phyloP scores from a whole-genome alignment of 169 alveolate genomes.

The Cryptosporidium meleagridis region DNA sequence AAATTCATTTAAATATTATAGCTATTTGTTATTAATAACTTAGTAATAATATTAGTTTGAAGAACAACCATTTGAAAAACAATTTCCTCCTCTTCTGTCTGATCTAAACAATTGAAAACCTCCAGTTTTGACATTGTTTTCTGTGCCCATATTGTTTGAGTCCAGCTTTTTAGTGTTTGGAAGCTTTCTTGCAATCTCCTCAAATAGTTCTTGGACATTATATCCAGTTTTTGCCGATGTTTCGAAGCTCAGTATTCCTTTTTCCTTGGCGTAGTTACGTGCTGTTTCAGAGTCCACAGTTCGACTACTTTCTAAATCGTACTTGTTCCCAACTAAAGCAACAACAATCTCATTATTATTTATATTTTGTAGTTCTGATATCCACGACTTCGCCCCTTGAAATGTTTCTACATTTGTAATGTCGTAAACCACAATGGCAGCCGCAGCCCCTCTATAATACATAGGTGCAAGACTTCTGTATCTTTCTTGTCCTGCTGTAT shows the following conservation, averaged over 20 bases:
- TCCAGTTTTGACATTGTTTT: slow-evolving; percentile 9
- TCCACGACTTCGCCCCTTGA: slow-evolving; percentile 91
- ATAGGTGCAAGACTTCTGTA: slow-evolving; percentile 89
- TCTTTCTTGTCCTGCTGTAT: slow-evolving; percentile 89
- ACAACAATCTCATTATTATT: slow-evolving; percentile 85
- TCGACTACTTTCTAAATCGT: slow-evolving; percentile 86
- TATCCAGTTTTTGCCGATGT: slow-evolving; percentile 92
- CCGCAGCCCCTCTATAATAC: slow-evolving; percentile 92
- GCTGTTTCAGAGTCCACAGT: slow-evolving; percentile 88
- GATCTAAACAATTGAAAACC: slow-evolving; percentile 70
- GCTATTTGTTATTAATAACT: background rate
- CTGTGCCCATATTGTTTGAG: background rate
- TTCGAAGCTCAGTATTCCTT: slow-evolving; percentile 88
- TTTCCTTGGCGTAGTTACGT: slow-evolving; percentile 88
- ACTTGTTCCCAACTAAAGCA: slow-evolving; percentile 91
- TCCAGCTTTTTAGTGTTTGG: slow-evolving; percentile 50
- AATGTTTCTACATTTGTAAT: slow-evolving; percentile 88
- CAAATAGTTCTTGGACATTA: slow-evolving; percentile 88
- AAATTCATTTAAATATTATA: background rate
- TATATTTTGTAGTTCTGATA: slow-evolving; percentile 85
- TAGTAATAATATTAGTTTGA: background rate
- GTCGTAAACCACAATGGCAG: slow-evolving; percentile 92
- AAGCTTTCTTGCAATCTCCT: slow-evolving; percentile 80
- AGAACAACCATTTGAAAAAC: slow-evolving; percentile 5
- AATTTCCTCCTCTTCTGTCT: slow-evolving; percentile 14